These are phyloP conservation scores for Platanus orientalis DNA, from an alignment of 164 flowering plant genomes.

Conservation along the genomic window DNA sequence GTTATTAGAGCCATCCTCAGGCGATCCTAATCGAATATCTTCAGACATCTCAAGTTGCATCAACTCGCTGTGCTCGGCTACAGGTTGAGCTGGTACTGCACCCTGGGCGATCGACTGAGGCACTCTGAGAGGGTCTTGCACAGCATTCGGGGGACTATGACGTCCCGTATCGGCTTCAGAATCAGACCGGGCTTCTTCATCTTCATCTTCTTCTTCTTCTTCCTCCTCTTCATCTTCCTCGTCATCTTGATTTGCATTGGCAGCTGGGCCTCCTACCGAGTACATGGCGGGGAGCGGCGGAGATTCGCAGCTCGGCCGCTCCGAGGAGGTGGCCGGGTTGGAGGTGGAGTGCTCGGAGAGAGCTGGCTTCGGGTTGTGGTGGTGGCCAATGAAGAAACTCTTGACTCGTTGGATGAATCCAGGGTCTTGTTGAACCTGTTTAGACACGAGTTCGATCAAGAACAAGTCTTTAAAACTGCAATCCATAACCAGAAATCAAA, in stretches of 20 bases:
- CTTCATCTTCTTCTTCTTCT: constrained; percentile 45
- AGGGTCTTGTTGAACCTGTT: constrained; percentile 67
- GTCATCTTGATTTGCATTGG: constrained; percentile 12
- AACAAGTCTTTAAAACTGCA: too few relatives aligned
- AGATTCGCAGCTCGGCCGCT: constrained; percentile 33
- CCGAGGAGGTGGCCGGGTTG: constrained; percentile 56
- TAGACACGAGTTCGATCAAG: neutral
- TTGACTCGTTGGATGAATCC: constrained; percentile 56
- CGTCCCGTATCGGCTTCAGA: constrained; percentile 41
- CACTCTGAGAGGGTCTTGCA: constrained; percentile 5
- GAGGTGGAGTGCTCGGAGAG: constrained; percentile 93
- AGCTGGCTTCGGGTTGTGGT: constrained; percentile 60
- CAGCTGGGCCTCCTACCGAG: constrained; percentile 22
- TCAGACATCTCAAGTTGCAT: constrained; percentile 83
- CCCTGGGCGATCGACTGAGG: neutral
- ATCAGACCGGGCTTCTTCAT: constrained; percentile 42
- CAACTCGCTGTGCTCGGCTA: constrained; percentile 56
- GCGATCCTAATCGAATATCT: constrained; percentile 76
- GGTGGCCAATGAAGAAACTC: constrained; percentile 49
- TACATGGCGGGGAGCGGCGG: constrained; percentile 22
- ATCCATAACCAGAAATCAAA: too few relatives aligned
- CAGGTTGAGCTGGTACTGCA: constrained; percentile 9
- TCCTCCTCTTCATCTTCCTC: constrained; percentile 32
- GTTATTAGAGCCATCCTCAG: constrained; percentile 70
- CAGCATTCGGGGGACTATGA: neutral